Conservation (phyloP, 257 asterid species). For the Solanum okadae region DNA sequence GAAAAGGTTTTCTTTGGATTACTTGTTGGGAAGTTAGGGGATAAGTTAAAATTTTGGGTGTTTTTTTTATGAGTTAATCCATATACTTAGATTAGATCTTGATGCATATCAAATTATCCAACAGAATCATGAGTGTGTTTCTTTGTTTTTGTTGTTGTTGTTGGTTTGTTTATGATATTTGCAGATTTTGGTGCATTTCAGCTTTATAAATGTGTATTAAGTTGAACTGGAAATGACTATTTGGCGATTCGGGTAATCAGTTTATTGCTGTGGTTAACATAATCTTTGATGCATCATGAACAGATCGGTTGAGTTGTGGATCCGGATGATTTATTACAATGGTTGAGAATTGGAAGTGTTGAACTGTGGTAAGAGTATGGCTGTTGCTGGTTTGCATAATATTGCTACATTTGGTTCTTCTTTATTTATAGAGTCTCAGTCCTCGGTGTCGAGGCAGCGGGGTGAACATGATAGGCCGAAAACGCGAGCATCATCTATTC, state of each 20-base stretch:
- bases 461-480: slow-evolving; percentile 35
- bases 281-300: slow-evolving; percentile 4
- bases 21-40: slow-evolving; percentile 6
- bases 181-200: slow-evolving; percentile 6
- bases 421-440: slow-evolving; percentile 34
- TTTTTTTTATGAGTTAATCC: not conserved
- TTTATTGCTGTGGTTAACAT: not conserved
- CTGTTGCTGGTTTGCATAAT: slow-evolving; percentile 61
- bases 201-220: slow-evolving; percentile 5
- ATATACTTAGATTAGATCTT: not conserved
- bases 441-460: slow-evolving; percentile 33
- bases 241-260: slow-evolving; percentile 2
- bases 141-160: not conserved
- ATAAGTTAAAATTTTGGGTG: not conserved
- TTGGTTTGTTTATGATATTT: not conserved
- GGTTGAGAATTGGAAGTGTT: slow-evolving; percentile 2
- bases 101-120: not conserved
- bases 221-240: not conserved
- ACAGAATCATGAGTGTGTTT: not conserved
- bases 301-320: slow-evolving; percentile 7
- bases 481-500: slow-evolving; percentile 57
- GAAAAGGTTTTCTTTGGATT: slow-evolving; percentile 14
- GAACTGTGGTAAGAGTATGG: slow-evolving; percentile 38
- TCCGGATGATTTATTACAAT: slow-evolving; percentile 6
- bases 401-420: slow-evolving; percentile 43